Base-by-base conservation (phyloP, 2,329 filamentous ascomycete genomes). In the Beauveria pseudobassiana region DNA sequence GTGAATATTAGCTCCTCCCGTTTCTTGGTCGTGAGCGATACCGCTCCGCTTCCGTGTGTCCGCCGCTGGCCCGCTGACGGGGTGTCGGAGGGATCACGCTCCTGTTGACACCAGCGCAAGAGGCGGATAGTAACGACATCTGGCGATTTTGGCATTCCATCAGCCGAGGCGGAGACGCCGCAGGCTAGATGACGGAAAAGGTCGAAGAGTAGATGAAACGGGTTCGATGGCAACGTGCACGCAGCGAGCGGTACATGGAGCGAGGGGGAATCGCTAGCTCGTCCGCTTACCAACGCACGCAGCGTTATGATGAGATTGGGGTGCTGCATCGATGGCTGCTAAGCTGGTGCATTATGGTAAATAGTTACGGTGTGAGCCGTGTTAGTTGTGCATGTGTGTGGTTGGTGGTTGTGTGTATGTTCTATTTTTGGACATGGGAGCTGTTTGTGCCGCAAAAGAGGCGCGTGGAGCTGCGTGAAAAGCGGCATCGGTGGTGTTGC, bases 141-240 rank as follows among this genome's bases (percentile, higher is more conserved):
- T 48, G 45, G 45, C 45, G 22, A 48, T 48, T 54, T 22, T 9
- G 4, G 6, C 22, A 30, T 45, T 52, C 43, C 48, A 24, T 43
- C 57, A 51, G 57, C 57, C 57, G 51, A 59, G 57, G 45, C 48
- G 57, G 48, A 59, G 30, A 60, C 30, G 40, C 57, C 38, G 49
- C 49, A 60, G 26, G 28, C 48, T 46, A 24, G 14, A 53, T 38
- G 34, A 46, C 18, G 18, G 30, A 30, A 24, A 50, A 18, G 24
- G 16, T 20, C 16, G 24, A 18, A 43, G 45, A 49, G 45, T 38
- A 52, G 34, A 38, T 38, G 12, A 22, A 8, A 10, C 18, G 22
- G 28, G 14, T 40, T n/a, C 16, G 26, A 24, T 53, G 50, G 12
- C 34, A 38, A 38, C 12, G 34, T 38, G 34, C 20, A 46, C 26